Base-by-base conservation (phyloP, 108 stramenopile genomes). In the Skeletonema potamos region DNA sequence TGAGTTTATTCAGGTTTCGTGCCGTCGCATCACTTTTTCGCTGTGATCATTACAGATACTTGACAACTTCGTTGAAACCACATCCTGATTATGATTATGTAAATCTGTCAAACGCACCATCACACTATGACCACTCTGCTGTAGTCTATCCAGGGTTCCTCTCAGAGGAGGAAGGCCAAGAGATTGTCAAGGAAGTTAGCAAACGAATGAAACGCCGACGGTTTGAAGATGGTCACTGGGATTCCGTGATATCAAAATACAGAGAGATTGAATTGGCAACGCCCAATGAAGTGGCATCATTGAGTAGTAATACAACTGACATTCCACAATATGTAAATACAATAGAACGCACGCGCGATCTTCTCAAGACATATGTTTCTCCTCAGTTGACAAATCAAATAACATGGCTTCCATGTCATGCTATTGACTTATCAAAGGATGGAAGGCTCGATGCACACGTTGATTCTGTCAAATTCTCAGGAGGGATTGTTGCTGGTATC, bases 401-500 rank as follows among this genome's bases (percentile, higher is more conserved):
- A 15, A 33, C 20, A 57, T 94, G 89, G 89, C 85, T 94, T 10
- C 89, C 90, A 13, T 91, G 91, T 64, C 96, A 97, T 81, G 86
- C 81, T 9, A 97, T 97, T 63, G 91, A 97, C 69, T 77, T 93
- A 37, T 74, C 78, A 1, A 72, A 64, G 7, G 83, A 92, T 48
- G 96, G 96, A 27, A 73, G 85, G 56, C 73, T 97, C 17, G 83
- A 81, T 26, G 82, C 93, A 33, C 96, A 97, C 74, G 93, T 97
- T 2, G 96, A 97, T 68, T 92, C 91, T 27, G 81, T 95, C 33
- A 89, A 91, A 64, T 97, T 95, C 60, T 93, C 92, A 32, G 96
- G 96, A 29, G 77, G 84, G 33, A 54, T 94, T 12, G 94, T 97
- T 7, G 92, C 96, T 4, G 96, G 96, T n/a, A 29, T 97, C 15